Percentiles rank a stretch among this genome's conserved stretches.
phyloP scores from a whole-genome alignment of 2,329 filamentous ascomycete species.

The Colletotrichum sp. region DNA sequence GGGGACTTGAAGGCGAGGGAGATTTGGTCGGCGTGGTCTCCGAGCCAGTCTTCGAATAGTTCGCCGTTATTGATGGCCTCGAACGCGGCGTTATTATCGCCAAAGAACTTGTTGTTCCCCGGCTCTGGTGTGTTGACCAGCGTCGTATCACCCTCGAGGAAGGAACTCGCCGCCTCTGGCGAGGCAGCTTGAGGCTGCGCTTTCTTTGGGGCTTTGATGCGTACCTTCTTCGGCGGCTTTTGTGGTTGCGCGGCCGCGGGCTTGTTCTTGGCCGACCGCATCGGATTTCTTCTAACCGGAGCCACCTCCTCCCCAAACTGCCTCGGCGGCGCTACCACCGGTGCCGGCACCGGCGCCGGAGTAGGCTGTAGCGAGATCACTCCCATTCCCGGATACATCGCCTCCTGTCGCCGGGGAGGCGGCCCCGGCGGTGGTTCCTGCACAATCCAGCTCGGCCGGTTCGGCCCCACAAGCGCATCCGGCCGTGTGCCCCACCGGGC shows the following conservation, averaged over 20 bases:
- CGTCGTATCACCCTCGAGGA: not conserved
- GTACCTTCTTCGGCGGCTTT: not conserved
- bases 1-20: not conserved
- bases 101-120: not conserved
- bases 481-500: not conserved
- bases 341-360: not conserved
- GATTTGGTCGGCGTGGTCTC: not conserved
- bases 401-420: not conserved
- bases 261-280: not conserved
- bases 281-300: not conserved
- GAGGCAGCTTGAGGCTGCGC: not conserved
- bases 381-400: not conserved
- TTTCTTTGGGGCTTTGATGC: not conserved
- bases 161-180: not conserved
- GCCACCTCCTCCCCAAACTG: not conserved
- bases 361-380: not conserved
- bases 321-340: not conserved
- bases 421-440: conserved; percentile 9
- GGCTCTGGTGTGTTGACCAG: not conserved
- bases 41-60: not conserved
- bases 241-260: not conserved
- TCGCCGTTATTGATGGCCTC: not conserved
- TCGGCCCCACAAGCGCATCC: conserved; percentile 8
- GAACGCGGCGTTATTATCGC: conserved; percentile 2
- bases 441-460: conserved; percentile 5